Base-by-base conservation (phyloP, 2,329 filamentous ascomycete species). In the Neofusicoccum sp. region DNA sequence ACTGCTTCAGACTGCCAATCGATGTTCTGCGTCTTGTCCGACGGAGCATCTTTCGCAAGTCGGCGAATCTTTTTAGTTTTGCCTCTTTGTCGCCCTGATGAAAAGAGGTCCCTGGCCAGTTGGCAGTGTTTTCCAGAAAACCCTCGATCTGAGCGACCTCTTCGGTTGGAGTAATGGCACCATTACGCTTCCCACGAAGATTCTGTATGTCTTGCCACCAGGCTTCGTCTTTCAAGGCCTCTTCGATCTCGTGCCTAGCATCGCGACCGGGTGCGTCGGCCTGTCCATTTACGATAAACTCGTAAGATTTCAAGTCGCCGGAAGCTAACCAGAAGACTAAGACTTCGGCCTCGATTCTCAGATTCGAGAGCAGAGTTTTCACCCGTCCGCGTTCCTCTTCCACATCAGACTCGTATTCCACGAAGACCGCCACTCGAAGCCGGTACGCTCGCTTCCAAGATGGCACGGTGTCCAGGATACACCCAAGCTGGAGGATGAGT, bases 331-430 rank as follows among this genome's bases (percentile, higher is more conserved):
- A 95, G 70, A 93, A 93, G 1, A 96, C 92, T 12, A 89, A 76
- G 0, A 96, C 85, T 66, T 92, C 83, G 3, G 92, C 92, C 65
- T 93, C 86, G 52, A 96, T 96, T 14, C 92, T 84, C 7, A 96
- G 76, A 72, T 94, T 96, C 28, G 91, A 89, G 0, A 96, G 81
- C 1, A 96, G 80, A 1, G 89, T 86, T 64, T 86, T 86, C 14
- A 96, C 89, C 63, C 92, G 82, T 1, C 84, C 85, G 39, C 86
- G 81, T 74, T 96, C 92, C 74, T 96, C 90, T 43, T 89, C 86
- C 0, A 96, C 88, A 68, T 96, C 92, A 31, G 83, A 87, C 72
- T 95, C 91, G 68, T 96, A 96, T 71, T 96, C 92, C 22, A 96
- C 92, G 73, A 96, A 96, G 0, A 96, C 92, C 61, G 90, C 86